These are phyloP conservation scores for Neurospora intermedia DNA, from an alignment of 495 filamentous ascomycete species.

Conservation along the genomic window DNA sequence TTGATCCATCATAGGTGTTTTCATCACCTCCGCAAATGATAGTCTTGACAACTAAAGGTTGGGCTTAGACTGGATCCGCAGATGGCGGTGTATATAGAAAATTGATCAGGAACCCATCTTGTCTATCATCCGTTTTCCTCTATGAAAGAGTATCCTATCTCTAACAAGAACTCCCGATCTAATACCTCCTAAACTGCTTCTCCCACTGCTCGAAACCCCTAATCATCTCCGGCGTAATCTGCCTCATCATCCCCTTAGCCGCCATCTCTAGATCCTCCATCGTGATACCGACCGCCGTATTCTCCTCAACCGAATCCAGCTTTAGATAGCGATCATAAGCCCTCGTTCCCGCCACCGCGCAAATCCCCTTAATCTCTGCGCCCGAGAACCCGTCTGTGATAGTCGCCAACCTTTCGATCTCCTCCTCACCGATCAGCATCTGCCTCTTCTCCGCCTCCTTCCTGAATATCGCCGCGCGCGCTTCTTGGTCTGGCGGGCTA, in stretches of 20 bases:
- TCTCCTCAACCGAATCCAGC: slow-evolving; percentile 2
- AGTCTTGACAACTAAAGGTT: too few relatives aligned
- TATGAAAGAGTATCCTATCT: neutral
- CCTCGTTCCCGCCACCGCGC: slow-evolving; percentile 36
- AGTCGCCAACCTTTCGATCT: slow-evolving; percentile 54
- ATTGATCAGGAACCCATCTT: neutral
- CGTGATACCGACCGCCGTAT: slow-evolving; percentile 37
- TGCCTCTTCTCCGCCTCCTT: slow-evolving; percentile 51
- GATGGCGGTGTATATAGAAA: too few relatives aligned
- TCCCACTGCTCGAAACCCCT: slow-evolving; percentile 58
- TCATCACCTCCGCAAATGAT: too few relatives aligned
- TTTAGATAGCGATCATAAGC: slow-evolving; percentile 27
- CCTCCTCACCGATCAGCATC: slow-evolving; percentile 48
- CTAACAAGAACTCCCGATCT: neutral
- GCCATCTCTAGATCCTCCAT: slow-evolving; percentile 57
- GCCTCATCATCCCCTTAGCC: slow-evolving; percentile 48
- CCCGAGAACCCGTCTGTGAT: slow-evolving; percentile 75
- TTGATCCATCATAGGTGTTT: too few relatives aligned
- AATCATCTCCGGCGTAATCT: slow-evolving; percentile 58
- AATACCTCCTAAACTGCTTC: slow-evolving; percentile 26
- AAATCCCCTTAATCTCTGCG: slow-evolving; percentile 78
- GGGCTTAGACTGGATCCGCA: too few relatives aligned
- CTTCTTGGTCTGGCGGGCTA: slow-evolving; percentile 65
- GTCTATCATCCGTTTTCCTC: neutral
- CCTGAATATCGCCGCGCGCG: slow-evolving; percentile 62